These are phyloP conservation scores for Chiua virens DNA, from an alignment of 768 basidiomycete genomes.

Conservation along the genomic window DNA sequence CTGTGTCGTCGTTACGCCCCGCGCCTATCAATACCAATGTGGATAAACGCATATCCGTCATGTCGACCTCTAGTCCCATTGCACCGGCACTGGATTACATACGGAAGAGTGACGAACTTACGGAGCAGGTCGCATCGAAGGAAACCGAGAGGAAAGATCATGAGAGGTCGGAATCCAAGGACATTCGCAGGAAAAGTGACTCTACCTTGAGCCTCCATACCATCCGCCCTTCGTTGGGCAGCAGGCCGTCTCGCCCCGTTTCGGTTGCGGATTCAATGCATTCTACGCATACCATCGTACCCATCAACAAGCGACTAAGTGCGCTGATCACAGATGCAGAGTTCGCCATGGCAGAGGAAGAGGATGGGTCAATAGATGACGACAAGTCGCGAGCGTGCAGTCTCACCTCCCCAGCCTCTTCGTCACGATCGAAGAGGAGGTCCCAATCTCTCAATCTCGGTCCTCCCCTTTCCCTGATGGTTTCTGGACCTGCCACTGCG, in stretches of 20 bases:
- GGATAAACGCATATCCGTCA: slow-evolving; percentile 49
- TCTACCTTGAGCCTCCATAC: slow-evolving; percentile 79
- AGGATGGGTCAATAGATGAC: slow-evolving; percentile 32
- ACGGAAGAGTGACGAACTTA: slow-evolving; percentile 38
- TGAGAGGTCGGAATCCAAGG: slow-evolving; percentile 50
- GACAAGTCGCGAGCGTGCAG: slow-evolving; percentile 19
- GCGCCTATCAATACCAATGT: slow-evolving; percentile 20
- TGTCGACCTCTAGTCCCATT: slow-evolving; percentile 54
- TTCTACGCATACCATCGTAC: slow-evolving; percentile 70
- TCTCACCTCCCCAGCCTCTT: slow-evolving; percentile 42
- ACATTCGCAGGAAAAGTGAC: slow-evolving; percentile 79
- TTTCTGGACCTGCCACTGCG: slow-evolving; percentile 23
- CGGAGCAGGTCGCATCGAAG: slow-evolving; percentile 19
- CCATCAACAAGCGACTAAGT: slow-evolving; percentile 64
- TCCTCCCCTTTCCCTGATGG: slow-evolving; percentile 31
- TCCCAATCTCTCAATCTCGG: slow-evolving; percentile 64
- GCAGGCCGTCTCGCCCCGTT: slow-evolving; percentile 64
- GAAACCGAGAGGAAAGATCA: slow-evolving; percentile 31
- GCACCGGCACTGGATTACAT: slow-evolving; percentile 59
- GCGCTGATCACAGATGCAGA: slow-evolving; percentile 68
- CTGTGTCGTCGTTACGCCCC: slow-evolving; percentile 24
- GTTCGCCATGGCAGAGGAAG: slow-evolving; percentile 65
- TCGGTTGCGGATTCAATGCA: slow-evolving; percentile 79
- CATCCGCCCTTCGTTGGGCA: slow-evolving; percentile 53
- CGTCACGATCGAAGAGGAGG: slow-evolving; percentile 54